phyloP scores from a whole-genome alignment of 768 basidiomycete genomes.

The Albatrellus ellisii region DNA sequence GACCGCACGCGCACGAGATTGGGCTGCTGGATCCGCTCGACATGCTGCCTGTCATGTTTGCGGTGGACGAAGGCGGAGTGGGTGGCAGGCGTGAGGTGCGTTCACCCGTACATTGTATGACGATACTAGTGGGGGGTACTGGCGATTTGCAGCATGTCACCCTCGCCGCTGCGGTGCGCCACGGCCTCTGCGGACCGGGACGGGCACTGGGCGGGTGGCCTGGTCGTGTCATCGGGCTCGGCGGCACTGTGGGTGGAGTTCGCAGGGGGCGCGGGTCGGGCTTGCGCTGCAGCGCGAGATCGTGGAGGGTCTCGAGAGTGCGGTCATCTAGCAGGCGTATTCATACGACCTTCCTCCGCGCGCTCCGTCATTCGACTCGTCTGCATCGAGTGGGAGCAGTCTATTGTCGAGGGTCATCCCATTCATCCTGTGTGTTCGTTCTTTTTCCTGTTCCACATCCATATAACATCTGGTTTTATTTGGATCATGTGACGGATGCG shows the following conservation, averaged over 20 bases:
- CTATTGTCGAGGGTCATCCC: conserved; percentile 44
- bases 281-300: too few relatives aligned
- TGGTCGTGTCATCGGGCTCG: too few relatives aligned
- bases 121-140: too few relatives aligned
- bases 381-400: conserved; percentile 45
- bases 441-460: conserved; percentile 3
- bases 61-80: conserved; percentile 15
- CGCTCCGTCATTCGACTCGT: conserved; percentile 27
- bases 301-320: too few relatives aligned
- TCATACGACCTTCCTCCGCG: too few relatives aligned
- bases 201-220: conserved; percentile 26
- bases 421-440: conserved; percentile 40
- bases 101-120: background rate
- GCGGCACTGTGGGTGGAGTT: background rate
- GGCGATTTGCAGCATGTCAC: too few relatives aligned
- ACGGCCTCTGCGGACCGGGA: conserved; percentile 21
- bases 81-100: conserved; percentile 1
- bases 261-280: conserved; percentile 25
- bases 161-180: conserved; percentile 19
- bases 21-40: conserved; percentile 45
- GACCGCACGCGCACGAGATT: conserved; percentile 28
- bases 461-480: background rate
- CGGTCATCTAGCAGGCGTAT: too few relatives aligned
- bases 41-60: conserved; percentile 34
- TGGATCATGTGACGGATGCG: too few relatives aligned